A percentile compares a stretch with the other conserved stretches of the same genome.
Conservation (phyloP, 805 yeast genomes). For the Peterozyma xylosa region DNA sequence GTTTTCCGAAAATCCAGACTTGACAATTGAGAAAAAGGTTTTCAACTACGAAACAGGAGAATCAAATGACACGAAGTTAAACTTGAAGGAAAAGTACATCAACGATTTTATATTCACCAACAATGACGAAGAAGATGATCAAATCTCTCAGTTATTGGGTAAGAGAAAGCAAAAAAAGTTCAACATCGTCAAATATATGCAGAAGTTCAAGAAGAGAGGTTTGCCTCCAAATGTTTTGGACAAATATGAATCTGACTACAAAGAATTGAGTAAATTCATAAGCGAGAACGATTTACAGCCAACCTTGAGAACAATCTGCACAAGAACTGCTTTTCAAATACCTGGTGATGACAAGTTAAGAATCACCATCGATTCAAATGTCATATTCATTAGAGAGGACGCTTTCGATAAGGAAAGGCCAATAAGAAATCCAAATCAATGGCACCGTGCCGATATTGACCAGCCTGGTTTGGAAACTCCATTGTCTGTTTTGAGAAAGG, state of each 20-base stretch:
- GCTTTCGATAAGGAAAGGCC: constrained; percentile 79
- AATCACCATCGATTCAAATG: constrained; percentile 83
- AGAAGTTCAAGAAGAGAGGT: constrained; percentile 58
- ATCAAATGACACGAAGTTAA: constrained; percentile 51
- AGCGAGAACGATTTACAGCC: constrained; percentile 69
- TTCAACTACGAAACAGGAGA: constrained; percentile 46
- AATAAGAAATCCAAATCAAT: constrained; percentile 75
- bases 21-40: constrained; percentile 67
- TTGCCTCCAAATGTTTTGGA: constrained; percentile 44
- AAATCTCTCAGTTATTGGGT: constrained; percentile 8
- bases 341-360: constrained; percentile 95
- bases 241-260: constrained; percentile 45
- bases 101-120: constrained; percentile 48
- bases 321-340: constrained; percentile 93
- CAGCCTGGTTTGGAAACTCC: constrained; percentile 55
- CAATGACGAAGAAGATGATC: neutral
- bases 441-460: constrained; percentile 94
- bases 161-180: constrained; percentile 19
- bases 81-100: constrained; percentile 75
- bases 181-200: constrained; percentile 38
- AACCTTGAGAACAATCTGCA: constrained; percentile 75
- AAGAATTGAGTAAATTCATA: constrained; percentile 57
- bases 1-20: constrained; percentile 53
- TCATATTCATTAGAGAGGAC: constrained; percentile 85
- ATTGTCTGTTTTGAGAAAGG: constrained; percentile 67